These are phyloP conservation scores for Suillus occidentalis DNA, from an alignment of 768 basidiomycete species.

Conservation along the genomic window DNA sequence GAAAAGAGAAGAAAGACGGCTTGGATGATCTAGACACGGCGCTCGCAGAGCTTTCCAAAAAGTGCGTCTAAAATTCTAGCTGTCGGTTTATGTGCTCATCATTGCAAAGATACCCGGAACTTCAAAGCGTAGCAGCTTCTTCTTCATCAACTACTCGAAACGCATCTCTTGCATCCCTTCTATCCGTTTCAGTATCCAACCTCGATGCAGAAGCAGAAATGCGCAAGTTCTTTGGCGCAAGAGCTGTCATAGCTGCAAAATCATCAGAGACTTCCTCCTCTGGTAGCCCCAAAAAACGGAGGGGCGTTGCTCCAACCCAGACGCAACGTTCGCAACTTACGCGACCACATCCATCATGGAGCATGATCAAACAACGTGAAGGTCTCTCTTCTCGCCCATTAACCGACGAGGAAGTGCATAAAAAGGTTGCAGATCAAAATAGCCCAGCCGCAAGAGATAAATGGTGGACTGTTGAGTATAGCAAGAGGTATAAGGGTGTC, in stretches of 20 bases:
- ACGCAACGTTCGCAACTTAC: slow-evolving; percentile 69
- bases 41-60: slow-evolving; percentile 78
- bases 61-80: slow-evolving; percentile 42
- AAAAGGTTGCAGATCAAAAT: slow-evolving; percentile 43
- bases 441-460: slow-evolving; percentile 55
- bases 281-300: slow-evolving; percentile 37
- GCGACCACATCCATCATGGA: slow-evolving; percentile 75
- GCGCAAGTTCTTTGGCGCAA: slow-evolving; percentile 90
- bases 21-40: slow-evolving; percentile 83
- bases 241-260: slow-evolving; percentile 73
- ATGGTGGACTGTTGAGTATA: slow-evolving; percentile 91
- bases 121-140: slow-evolving; percentile 36
- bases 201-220: slow-evolving; percentile 91
- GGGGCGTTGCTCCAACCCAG: slow-evolving; percentile 31
- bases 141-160: slow-evolving; percentile 28
- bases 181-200: slow-evolving; percentile 77
- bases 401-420: slow-evolving; percentile 51
- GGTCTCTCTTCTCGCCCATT: slow-evolving; percentile 69
- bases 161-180: slow-evolving; percentile 49
- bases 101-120: slow-evolving; percentile 48
- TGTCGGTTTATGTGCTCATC: background rate
- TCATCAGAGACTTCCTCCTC: slow-evolving; percentile 34
- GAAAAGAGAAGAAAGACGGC: slow-evolving; percentile 63
- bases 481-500: slow-evolving; percentile 77
- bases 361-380: slow-evolving; percentile 64